A percentile compares a stretch with the other conserved stretches of the same genome.
phyloP scores from a whole-genome alignment of 2,329 filamentous ascomycete genomes.

The Trichoderma hamatum region DNA sequence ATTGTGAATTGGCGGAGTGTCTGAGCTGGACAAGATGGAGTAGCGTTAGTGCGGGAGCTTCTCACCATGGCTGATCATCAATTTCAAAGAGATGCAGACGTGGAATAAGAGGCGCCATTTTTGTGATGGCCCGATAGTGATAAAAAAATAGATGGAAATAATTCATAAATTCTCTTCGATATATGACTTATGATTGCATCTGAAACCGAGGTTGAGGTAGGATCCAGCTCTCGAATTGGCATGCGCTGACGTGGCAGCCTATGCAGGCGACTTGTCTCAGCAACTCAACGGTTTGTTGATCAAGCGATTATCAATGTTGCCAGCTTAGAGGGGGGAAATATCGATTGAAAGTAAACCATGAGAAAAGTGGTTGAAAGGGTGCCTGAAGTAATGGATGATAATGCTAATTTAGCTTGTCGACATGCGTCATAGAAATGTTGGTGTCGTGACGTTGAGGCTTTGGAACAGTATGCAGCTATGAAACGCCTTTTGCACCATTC shows the following conservation, averaged over 20 bases:
- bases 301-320: neutral
- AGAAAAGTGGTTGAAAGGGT: neutral
- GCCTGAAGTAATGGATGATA: neutral
- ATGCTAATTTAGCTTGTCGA: neutral
- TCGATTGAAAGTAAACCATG: neutral
- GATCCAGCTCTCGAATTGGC: neutral
- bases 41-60: neutral
- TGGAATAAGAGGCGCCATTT: conserved; percentile 55
- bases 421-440: neutral
- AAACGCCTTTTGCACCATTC: neutral
- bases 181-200: neutral
- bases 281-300: neutral
- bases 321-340: neutral
- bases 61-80: conserved; percentile 66
- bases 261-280: neutral
- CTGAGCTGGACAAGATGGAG: neutral
- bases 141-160: neutral
- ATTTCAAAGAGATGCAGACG: conserved; percentile 69
- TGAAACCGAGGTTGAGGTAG: neutral
- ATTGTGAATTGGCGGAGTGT: neutral
- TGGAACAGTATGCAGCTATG: neutral
- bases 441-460: neutral
- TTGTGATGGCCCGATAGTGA: neutral
- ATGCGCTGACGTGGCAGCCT: neutral
- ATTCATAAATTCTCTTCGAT: neutral